These are phyloP conservation scores for Fagopyrum esculentum DNA, from an alignment of 148 eudicot species.

Conservation along the genomic window DNA sequence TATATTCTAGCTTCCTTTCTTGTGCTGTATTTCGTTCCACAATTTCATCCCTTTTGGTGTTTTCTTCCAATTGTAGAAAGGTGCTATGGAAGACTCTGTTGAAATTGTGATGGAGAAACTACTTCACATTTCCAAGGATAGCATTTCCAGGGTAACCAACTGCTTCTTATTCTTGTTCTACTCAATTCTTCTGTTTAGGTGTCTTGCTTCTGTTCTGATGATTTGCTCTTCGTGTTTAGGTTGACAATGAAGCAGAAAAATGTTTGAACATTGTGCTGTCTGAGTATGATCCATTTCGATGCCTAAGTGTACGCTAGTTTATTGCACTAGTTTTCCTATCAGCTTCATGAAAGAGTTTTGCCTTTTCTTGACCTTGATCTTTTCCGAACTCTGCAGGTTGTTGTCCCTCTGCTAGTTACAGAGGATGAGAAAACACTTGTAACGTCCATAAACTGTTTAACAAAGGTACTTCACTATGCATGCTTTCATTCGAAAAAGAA, in stretches of 20 bases:
- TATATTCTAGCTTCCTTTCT: not conserved
- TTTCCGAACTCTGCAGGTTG: conserved; percentile 49
- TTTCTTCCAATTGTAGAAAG: conserved; percentile 45
- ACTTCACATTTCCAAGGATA: conserved; percentile 69
- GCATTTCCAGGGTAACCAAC: conserved; percentile 44
- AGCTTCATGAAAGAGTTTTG: not conserved
- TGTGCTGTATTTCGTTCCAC: not conserved
- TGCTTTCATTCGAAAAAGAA: not conserved
- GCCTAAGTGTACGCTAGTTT: conserved; percentile 54
- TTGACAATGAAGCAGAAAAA: conserved; percentile 69
- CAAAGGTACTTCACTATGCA: conserved; percentile 49
- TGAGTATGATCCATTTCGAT: conserved; percentile 73
- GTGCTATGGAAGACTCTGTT: conserved; percentile 79
- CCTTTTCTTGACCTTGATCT: not conserved
- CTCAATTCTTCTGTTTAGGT: not conserved
- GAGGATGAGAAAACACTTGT: conserved; percentile 94
- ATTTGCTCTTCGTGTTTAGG: conserved; percentile 26
- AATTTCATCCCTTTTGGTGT: not conserved
- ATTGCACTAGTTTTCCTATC: not conserved
- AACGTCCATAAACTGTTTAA: conserved; percentile 76
- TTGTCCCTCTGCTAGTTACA: conserved; percentile 70
- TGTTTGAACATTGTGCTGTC: conserved; percentile 65
- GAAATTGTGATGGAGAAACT: conserved; percentile 91
- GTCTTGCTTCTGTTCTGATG: not conserved
- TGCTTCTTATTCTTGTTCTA: not conserved